Percentiles rank a stretch among this genome's conserved stretches.
These are phyloP conservation scores for Pontederia paniculata DNA, from an alignment of 176 grass and related monocot genomes.

Conservation along the genomic window DNA sequence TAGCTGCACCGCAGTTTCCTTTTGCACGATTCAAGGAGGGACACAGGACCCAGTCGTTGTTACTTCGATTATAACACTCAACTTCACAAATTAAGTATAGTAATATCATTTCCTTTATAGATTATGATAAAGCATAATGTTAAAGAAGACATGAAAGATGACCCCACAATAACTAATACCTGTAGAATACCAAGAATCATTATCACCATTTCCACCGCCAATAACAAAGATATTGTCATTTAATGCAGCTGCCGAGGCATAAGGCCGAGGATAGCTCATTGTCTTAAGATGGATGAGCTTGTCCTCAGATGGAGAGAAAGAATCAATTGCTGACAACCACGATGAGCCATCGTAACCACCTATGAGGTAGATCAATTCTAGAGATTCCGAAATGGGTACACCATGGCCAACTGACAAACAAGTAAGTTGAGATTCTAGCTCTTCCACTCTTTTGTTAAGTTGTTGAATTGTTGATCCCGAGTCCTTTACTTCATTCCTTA, in stretches of 20 bases:
- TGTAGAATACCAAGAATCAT: constrained; percentile 25
- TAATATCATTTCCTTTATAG: constrained; percentile 4
- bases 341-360: constrained; percentile 51
- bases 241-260: constrained; percentile 41
- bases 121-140: constrained; percentile 8
- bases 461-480: constrained; percentile 40
- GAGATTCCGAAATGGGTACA: constrained; percentile 6
- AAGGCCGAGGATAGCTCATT: constrained; percentile 54
- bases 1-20: constrained; percentile 64
- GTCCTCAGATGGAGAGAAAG: constrained; percentile 46
- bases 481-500: constrained; percentile 38
- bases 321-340: constrained; percentile 56
- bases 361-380: constrained; percentile 34
- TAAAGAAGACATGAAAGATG: constrained; percentile 12
- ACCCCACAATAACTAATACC: constrained; percentile 30
- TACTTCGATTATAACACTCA: constrained; percentile 44
- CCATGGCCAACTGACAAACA: constrained; percentile 10
- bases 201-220: constrained; percentile 44
- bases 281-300: constrained; percentile 36
- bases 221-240: constrained; percentile 48
- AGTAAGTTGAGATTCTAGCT: constrained; percentile 39
- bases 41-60: constrained; percentile 45
- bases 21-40: constrained; percentile 48
- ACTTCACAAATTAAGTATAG: constrained; percentile 23
- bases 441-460: constrained; percentile 38